Conservation (phyloP, 441 rosid genomes). For the Eruca vesicaria region DNA sequence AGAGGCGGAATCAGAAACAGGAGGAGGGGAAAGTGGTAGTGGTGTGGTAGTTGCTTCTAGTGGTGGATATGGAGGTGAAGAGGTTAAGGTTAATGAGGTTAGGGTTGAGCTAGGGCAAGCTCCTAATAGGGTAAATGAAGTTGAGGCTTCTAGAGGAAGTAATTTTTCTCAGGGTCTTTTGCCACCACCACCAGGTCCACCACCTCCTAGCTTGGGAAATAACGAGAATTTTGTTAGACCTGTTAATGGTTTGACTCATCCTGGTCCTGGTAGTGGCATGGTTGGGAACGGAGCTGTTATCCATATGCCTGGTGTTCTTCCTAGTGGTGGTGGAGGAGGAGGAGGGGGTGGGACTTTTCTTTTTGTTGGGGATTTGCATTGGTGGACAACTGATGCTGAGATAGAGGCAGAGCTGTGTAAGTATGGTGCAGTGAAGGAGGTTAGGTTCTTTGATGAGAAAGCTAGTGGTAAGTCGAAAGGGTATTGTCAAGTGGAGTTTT, state of each 20-base stretch:
- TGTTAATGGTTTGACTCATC: conserved; percentile 36
- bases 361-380: conserved; percentile 88
- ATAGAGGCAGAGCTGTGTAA: conserved; percentile 69
- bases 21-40: conserved; percentile 29
- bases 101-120: conserved; percentile 47
- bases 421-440: conserved; percentile 74
- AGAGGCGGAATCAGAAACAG: conserved; percentile 19
- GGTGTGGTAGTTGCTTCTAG: conserved; percentile 26
- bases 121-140: conserved; percentile 28
- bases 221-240: conserved; percentile 46
- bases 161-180: conserved; percentile 40
- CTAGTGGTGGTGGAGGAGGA: conserved; percentile 29
- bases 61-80: conserved; percentile 41
- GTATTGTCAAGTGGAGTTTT: conserved; percentile 89
- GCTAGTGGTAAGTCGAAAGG: conserved; percentile 94
- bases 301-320: conserved; percentile 21
- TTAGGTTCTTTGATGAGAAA: conserved; percentile 88
- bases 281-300: conserved; percentile 39
- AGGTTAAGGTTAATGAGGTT: conserved; percentile 38
- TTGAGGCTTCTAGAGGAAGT: conserved; percentile 40
- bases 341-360: conserved; percentile 60
- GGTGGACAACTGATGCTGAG: conserved; percentile 96
- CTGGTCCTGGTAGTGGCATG: conserved; percentile 29
- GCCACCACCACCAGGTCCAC: conserved; percentile 42
- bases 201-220: conserved; percentile 35